A percentile compares a stretch with the other conserved stretches of the same genome.
Conservation (phyloP, 805 yeast genomes). For the Soucietia sequanensis region DNA sequence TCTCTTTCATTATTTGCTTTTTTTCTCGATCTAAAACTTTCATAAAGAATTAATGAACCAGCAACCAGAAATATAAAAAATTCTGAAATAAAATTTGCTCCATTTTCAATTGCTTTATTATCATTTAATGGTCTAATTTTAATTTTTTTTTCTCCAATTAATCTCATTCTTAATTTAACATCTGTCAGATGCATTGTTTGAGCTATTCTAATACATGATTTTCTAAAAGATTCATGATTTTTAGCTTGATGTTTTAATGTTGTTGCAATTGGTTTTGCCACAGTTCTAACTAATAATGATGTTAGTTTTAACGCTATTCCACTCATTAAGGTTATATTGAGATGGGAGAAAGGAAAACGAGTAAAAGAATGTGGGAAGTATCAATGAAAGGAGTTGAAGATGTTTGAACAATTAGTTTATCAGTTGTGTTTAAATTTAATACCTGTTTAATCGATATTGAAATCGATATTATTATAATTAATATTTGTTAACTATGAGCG, state of each 20-base stretch:
- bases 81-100: conserved; percentile 78
- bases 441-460: too few species aligned
- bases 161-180: conserved; percentile 54
- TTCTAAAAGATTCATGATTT: conserved; percentile 63
- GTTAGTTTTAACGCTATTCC: conserved; percentile 73
- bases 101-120: conserved; percentile 75
- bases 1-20: conserved; percentile 64
- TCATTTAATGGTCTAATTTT: conserved; percentile 79
- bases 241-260: conserved; percentile 72
- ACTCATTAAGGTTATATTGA: conserved; percentile 64
- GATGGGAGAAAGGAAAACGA: too few species aligned
- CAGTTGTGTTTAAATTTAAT: too few species aligned
- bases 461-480: too few species aligned
- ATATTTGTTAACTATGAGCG: too few species aligned
- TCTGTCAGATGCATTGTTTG: conserved; percentile 71
- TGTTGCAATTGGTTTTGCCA: conserved; percentile 77
- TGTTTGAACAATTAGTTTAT: too few species aligned
- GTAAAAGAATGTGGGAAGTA: too few species aligned
- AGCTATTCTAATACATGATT: conserved; percentile 65
- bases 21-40: conserved; percentile 63
- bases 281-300: conserved; percentile 66
- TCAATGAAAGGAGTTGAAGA: too few species aligned
- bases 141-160: conserved; percentile 52
- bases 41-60: conserved; percentile 70
- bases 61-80: conserved; percentile 77